A percentile compares a stretch with the other conserved stretches of the same genome.
Conservation (phyloP, 257 asterid genomes). For the Ehretia macrophylla region DNA sequence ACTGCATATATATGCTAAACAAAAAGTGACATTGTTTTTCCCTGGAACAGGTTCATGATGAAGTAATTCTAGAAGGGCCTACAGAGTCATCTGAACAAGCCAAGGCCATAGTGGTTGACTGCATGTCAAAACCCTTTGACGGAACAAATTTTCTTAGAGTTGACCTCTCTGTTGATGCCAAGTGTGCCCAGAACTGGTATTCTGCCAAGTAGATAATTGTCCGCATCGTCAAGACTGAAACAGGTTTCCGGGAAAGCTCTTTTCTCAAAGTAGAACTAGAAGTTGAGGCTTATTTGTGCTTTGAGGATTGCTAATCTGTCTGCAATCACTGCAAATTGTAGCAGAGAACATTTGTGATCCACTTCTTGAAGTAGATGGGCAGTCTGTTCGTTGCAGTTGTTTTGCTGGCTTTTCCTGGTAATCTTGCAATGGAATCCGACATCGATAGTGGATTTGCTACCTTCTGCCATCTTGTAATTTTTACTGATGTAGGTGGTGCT, state of each 20-base stretch:
- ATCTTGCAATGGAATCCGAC: neutral
- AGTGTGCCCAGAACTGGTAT: conserved; percentile 90
- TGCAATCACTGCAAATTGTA: too few species aligned
- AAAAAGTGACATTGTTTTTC: too few species aligned
- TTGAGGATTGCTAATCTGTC: too few species aligned
- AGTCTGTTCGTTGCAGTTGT: neutral
- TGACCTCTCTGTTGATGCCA: conserved; percentile 87
- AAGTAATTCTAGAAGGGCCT: conserved; percentile 93
- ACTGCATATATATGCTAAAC: too few species aligned
- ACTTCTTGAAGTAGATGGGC: neutral
- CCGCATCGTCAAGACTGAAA: neutral
- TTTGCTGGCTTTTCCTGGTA: neutral
- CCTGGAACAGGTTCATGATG: conserved; percentile 95
- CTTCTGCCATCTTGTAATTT: neutral
- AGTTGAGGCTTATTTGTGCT: too few species aligned
- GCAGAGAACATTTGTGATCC: neutral
- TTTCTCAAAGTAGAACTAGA: too few species aligned
- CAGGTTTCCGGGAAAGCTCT: too few species aligned
- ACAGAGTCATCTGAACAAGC: conserved; percentile 78
- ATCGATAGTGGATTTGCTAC: neutral
- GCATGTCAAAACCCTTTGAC: conserved; percentile 85
- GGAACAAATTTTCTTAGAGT: conserved; percentile 78
- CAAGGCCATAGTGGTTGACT: conserved; percentile 74
- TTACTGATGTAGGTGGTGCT: neutral
- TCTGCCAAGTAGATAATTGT: conserved; percentile 62